phyloP scores from a whole-genome alignment of 768 basidiomycete species.

The Leccinum disarticulatum region DNA sequence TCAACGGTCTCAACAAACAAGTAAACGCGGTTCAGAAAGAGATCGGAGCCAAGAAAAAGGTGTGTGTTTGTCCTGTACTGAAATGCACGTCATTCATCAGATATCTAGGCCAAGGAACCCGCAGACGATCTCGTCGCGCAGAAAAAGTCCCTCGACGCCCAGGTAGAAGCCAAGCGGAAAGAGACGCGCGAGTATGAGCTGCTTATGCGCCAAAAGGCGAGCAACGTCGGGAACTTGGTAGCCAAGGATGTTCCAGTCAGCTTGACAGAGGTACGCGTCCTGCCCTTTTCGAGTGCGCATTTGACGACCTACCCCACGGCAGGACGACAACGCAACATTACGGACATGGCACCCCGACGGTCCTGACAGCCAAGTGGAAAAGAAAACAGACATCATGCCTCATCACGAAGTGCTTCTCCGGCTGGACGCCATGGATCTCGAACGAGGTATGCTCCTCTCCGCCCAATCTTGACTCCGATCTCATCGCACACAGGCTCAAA shows the following conservation, averaged over 20 bases:
- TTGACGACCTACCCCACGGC: background rate
- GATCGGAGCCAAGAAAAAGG: conserved; percentile 94
- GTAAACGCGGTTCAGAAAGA: conserved; percentile 93
- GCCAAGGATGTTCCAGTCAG: conserved; percentile 84
- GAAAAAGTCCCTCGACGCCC: conserved; percentile 84
- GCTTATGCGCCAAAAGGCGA: conserved; percentile 77
- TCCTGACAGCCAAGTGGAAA: conserved; percentile 67
- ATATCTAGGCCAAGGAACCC: conserved; percentile 78
- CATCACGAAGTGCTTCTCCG: conserved; percentile 96
- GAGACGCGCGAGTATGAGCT: conserved; percentile 75
- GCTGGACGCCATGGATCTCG: conserved; percentile 94
- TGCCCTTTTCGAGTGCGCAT: background rate
- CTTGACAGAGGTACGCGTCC: conserved; percentile 68
- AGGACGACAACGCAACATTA: conserved; percentile 90
- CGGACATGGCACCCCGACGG: conserved; percentile 87
- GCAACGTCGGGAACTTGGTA: conserved; percentile 89
- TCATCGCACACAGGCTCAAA: conserved; percentile 65
- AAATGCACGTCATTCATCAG: background rate
- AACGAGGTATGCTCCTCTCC: conserved; percentile 61
- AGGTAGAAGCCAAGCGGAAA: conserved; percentile 73
- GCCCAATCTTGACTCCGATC: background rate
- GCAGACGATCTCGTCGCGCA: conserved; percentile 83
- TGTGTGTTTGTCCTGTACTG: conserved; percentile 20
- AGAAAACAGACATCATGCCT: conserved; percentile 79
- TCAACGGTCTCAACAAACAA: conserved; percentile 73